Conservation (phyloP, 1,284 basidiomycete genomes). For the Boletellus deceptivus region DNA sequence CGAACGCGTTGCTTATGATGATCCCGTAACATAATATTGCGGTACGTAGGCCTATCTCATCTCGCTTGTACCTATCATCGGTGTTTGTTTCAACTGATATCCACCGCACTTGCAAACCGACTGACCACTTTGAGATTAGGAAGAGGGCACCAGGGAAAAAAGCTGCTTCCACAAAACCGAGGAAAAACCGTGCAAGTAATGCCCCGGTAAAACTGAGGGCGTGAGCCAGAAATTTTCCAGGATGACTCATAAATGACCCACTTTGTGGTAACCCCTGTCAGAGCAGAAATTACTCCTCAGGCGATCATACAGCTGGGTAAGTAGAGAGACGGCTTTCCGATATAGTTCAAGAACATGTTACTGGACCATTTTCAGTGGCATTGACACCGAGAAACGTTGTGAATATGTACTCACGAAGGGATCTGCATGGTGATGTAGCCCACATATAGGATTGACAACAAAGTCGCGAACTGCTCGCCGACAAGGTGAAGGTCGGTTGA, state of each 20-base stretch:
- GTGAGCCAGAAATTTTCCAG: not conserved
- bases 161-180: constrained; percentile 65
- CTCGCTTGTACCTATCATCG: constrained; percentile 30
- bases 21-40: constrained; percentile 63
- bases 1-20: constrained; percentile 77
- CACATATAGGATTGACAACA: constrained; percentile 73
- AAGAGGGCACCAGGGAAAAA: constrained; percentile 74
- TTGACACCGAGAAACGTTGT: not conserved
- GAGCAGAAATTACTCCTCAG: constrained; percentile 67
- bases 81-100: constrained; percentile 42
- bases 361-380: constrained; percentile 33
- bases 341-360: constrained; percentile 72
- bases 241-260: constrained; percentile 26
- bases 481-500: constrained; percentile 20
- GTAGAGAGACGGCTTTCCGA: constrained; percentile 74
- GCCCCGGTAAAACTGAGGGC: constrained; percentile 61
- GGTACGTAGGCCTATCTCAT: constrained; percentile 68
- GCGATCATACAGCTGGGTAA: constrained; percentile 69
- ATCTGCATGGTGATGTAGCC: constrained; percentile 65
- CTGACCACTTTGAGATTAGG: constrained; percentile 77
- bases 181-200: constrained; percentile 72
- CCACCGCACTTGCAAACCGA: constrained; percentile 29
- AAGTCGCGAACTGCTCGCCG: constrained; percentile 62
- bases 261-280: constrained; percentile 63
- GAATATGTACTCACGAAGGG: constrained; percentile 36